phyloP scores from a whole-genome alignment of 2,329 filamentous ascomycete genomes.

The Reticulascus tulasneorum region DNA sequence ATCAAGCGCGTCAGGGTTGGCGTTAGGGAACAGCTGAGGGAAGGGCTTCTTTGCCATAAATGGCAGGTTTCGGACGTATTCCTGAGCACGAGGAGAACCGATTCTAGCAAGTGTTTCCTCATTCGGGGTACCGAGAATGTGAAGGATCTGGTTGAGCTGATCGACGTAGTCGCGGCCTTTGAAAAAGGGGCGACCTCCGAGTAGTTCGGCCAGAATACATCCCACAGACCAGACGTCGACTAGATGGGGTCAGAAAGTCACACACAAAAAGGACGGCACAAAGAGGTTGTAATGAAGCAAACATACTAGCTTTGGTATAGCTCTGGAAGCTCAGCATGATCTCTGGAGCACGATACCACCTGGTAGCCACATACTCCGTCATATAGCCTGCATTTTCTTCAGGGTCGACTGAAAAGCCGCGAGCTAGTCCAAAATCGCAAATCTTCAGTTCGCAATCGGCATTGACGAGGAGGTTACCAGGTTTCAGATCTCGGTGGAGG shows the following conservation, averaged over 20 bases:
- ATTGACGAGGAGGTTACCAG: conserved; percentile 94
- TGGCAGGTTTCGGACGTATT: conserved; percentile 95
- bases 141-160: conserved; percentile 97
- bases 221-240: conserved; percentile 99
- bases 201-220: conserved; percentile 92
- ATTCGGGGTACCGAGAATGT: conserved; percentile 94
- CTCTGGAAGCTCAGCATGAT: conserved; percentile 99
- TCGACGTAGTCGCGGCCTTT: conserved; percentile 99
- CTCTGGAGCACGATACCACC: conserved; percentile 93
- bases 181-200: conserved; percentile 96
- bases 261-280: neutral
- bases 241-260: conserved; percentile 30
- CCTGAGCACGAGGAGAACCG: conserved; percentile 90
- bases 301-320: conserved; percentile 99
- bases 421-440: conserved; percentile 92
- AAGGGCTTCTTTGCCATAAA: conserved; percentile 94
- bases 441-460: conserved; percentile 99
- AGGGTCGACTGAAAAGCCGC: conserved; percentile 94
- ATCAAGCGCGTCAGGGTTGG: conserved; percentile 93
- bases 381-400: conserved; percentile 99
- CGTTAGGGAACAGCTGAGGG: conserved; percentile 81
- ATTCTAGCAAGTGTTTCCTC: conserved; percentile 93
- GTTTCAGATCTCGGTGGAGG: conserved; percentile 93
- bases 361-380: conserved; percentile 97
- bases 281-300: neutral